Evolutionary conservation across 208 protist species (phyloP).

Genomic region (Blastocrithidia nonstop): DNA sequence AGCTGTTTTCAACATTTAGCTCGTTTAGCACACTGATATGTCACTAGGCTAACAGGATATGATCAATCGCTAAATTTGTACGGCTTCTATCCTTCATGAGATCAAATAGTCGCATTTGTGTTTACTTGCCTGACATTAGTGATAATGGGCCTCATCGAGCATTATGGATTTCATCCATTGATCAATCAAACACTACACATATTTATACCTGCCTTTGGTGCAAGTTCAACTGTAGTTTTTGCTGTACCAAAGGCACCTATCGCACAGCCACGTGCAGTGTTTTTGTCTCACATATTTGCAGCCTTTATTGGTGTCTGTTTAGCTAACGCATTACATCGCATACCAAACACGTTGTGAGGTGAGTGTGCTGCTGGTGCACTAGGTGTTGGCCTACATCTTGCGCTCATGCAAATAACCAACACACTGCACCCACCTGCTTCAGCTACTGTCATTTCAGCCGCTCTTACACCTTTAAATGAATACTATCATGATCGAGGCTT

Average conservation of each 20-base stretch:
- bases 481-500: constrained; percentile 51
- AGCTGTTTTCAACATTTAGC: too few species aligned
- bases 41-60: constrained; percentile 24
- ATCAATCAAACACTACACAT: constrained; percentile 17
- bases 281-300: constrained; percentile 36
- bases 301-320: constrained; percentile 33
- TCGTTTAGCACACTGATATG: constrained; percentile 38
- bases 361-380: constrained; percentile 33
- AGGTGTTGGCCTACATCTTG: constrained; percentile 35
- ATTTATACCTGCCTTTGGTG: constrained; percentile 46
- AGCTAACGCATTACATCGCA: constrained; percentile 30
- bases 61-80: constrained; percentile 34
- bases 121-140: constrained; percentile 33
- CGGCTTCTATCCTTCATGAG: constrained; percentile 26
- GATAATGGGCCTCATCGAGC: constrained; percentile 27
- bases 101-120: constrained; percentile 26
- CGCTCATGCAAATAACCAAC: constrained; percentile 44
- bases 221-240: constrained; percentile 31
- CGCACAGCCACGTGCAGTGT: constrained; percentile 34
- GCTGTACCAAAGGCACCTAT: constrained; percentile 28
- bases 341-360: constrained; percentile 7
- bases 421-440: constrained; percentile 46
- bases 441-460: constrained; percentile 41
- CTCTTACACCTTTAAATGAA: constrained; percentile 14
- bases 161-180: constrained; percentile 33